Conservation (phyloP, 176 grass and related monocot species). For the Oryza glumipatula region DNA sequence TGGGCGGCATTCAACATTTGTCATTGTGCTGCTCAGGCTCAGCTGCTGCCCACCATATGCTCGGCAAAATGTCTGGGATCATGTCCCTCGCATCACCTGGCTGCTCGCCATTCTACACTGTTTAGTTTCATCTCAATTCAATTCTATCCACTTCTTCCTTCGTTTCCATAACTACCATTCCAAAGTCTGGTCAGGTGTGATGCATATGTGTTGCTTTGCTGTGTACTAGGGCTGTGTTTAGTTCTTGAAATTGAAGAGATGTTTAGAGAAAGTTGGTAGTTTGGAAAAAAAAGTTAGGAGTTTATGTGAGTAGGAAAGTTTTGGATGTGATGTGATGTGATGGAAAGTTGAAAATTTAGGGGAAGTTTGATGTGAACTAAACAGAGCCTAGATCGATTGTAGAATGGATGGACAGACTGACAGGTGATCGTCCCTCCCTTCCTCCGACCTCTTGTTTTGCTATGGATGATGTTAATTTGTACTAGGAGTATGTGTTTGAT, state of each 20-base stretch:
- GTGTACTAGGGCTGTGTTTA: too few relatives aligned
- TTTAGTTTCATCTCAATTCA: not conserved
- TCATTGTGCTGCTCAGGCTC: too few relatives aligned
- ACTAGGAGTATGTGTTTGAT: not conserved
- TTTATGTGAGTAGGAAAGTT: too few relatives aligned
- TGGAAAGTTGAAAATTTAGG: too few relatives aligned
- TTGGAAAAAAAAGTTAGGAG: too few relatives aligned
- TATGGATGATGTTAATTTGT: too few relatives aligned
- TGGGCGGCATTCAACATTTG: too few relatives aligned
- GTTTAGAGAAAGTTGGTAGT: too few relatives aligned
- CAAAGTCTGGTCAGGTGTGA: not conserved
- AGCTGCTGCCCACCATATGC: not conserved
- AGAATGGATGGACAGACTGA: not conserved
- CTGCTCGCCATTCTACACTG: not conserved
- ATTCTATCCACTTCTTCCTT: not conserved
- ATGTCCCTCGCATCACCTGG: too few relatives aligned
- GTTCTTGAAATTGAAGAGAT: too few relatives aligned
- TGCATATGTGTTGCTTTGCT: not conserved
- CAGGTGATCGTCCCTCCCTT: not conserved
- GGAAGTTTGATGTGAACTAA: too few relatives aligned
- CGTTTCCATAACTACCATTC: not conserved
- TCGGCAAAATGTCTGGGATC: not conserved
- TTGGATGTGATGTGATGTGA: too few relatives aligned
- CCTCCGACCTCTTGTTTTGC: not conserved
- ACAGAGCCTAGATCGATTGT: not conserved